phyloP scores from a whole-genome alignment of 805 yeast genomes.

The Metschnikowia bowlesiae region DNA sequence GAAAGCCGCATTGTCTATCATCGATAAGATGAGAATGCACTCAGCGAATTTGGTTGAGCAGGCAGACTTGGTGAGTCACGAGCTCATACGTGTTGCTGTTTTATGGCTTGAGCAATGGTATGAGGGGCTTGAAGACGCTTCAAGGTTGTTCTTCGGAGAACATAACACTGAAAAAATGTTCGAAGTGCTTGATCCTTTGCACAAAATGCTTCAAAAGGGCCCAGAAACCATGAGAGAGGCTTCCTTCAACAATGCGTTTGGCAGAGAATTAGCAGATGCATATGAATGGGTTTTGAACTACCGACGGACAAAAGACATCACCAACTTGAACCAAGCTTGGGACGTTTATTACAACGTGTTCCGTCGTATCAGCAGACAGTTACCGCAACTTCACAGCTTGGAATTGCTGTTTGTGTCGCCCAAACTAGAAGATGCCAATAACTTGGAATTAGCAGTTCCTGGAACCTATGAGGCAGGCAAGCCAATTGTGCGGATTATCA shows the following conservation, averaged over 20 bases:
- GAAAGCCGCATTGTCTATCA: conserved; percentile 84
- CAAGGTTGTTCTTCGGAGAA: conserved; percentile 87
- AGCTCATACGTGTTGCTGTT: conserved; percentile 89
- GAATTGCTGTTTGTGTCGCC: conserved; percentile 95
- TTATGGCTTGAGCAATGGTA: conserved; percentile 98
- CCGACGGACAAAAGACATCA: conserved; percentile 77
- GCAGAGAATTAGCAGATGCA: conserved; percentile 88
- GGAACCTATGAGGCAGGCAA: conserved; percentile 88
- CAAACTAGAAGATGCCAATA: conserved; percentile 67
- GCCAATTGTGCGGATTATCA: conserved; percentile 65
- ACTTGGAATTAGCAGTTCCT: conserved; percentile 86
- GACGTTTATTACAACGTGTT: conserved; percentile 92
- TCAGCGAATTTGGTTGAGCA: conserved; percentile 83
- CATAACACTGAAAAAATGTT: conserved; percentile 94
- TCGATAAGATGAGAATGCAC: conserved; percentile 88
- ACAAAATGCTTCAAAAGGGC: conserved; percentile 75
- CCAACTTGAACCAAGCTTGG: conserved; percentile 96
- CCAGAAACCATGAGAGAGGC: conserved; percentile 92
- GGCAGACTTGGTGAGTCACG: conserved; percentile 90
- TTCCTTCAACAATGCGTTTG: conserved; percentile 89
- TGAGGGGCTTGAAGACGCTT: conserved; percentile 95
- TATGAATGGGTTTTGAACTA: conserved; percentile 88
- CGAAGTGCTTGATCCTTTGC: conserved; percentile 83
- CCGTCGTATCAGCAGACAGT: conserved; percentile 81
- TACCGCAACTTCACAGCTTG: conserved; percentile 79